Conservation (phyloP, 352 stramenopile species). For the Globisporangium canariense region DNA sequence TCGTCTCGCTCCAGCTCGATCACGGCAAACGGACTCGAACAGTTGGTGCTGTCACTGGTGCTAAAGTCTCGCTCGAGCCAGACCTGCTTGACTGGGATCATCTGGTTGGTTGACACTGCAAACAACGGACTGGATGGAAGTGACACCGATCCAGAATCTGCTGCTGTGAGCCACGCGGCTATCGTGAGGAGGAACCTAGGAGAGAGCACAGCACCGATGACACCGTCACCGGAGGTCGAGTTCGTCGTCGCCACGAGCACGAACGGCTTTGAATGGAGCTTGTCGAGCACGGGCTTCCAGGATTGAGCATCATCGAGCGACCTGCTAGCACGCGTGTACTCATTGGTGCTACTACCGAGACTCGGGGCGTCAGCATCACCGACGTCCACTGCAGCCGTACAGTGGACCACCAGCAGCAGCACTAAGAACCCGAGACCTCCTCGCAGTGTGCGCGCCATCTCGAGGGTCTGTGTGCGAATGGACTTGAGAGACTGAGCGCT, state of each 20-base stretch:
- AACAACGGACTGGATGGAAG: neutral
- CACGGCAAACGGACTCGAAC: neutral
- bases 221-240: neutral
- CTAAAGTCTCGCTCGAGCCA: slow-evolving; percentile 2
- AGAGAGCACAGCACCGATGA: neutral
- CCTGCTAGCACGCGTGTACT: neutral
- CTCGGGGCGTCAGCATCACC: neutral
- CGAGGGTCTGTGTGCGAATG: too few relatives aligned
- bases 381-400: neutral
- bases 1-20: slow-evolving; percentile 1
- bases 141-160: neutral
- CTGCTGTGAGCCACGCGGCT: neutral
- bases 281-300: neutral
- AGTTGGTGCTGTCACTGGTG: neutral
- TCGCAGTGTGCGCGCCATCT: neutral
- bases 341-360: neutral
- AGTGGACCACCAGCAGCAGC: neutral
- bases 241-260: neutral
- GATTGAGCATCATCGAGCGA: neutral
- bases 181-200: slow-evolving; percentile 1
- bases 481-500: too few relatives aligned
- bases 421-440: neutral
- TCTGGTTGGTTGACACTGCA: neutral
- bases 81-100: slow-evolving; percentile 2
- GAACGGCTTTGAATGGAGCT: neutral